Evolutionary conservation across 257 asterid genomes (phyloP).

Genomic region (Gentiana dahurica): DNA sequence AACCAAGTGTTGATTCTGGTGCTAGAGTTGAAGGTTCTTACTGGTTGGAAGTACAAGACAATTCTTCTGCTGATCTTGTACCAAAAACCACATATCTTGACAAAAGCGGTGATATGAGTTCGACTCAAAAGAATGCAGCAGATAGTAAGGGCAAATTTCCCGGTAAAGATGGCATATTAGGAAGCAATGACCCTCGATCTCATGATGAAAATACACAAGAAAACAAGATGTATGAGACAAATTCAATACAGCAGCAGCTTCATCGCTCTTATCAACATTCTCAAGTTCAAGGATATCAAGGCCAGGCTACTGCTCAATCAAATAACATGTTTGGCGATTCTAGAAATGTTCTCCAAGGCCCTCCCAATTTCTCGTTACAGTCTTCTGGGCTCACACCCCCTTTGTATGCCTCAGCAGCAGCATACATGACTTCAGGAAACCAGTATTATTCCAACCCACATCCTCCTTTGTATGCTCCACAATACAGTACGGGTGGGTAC

Average conservation of each 20-base stretch:
- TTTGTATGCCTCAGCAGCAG: conserved; percentile 56
- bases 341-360: conserved; percentile 25
- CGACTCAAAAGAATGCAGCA: conserved; percentile 26
- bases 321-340: conserved; percentile 15
- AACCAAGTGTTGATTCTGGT: conserved; percentile 20
- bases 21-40: conserved; percentile 22
- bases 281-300: conserved; percentile 37
- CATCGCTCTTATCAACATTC: conserved; percentile 34
- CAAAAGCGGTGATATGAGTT: conserved; percentile 20
- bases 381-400: conserved; percentile 50
- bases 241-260: conserved; percentile 26
- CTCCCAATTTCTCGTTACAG: conserved; percentile 26
- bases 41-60: conserved; percentile 19
- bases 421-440: conserved; percentile 60
- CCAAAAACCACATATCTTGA: conserved; percentile 21
- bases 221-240: conserved; percentile 27
- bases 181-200: conserved; percentile 21
- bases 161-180: conserved; percentile 19
- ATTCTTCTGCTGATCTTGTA: conserved; percentile 18
- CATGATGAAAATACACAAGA: conserved; percentile 32
- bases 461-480: conserved; percentile 58
- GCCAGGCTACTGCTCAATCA: conserved; percentile 29
- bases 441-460: conserved; percentile 37
- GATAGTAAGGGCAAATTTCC: conserved; percentile 23
- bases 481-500: conserved; percentile 51